Conservation (phyloP, 1,139 yeast genomes). For the Candida tropicalis region DNA sequence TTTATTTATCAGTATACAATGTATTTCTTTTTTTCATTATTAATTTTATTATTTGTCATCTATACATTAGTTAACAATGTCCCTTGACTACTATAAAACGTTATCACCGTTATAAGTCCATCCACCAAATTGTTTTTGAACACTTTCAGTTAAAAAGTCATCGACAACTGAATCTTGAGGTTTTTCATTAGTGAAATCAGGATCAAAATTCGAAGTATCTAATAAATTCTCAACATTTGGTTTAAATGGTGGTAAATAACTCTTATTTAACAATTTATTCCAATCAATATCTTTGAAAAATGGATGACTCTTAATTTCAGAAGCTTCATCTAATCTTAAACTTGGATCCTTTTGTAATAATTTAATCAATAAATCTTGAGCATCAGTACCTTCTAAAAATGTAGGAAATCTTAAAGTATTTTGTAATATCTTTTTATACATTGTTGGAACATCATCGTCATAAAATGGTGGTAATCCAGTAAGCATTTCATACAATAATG, state of each 20-base stretch:
- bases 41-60: conserved; percentile 1
- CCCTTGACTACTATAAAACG: conserved; percentile 15
- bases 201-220: conserved; percentile 92
- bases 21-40: background rate
- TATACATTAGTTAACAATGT: conserved; percentile 2
- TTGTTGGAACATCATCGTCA: conserved; percentile 89
- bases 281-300: conserved; percentile 93
- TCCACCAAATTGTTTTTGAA: conserved; percentile 96
- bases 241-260: conserved; percentile 93
- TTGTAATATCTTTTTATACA: conserved; percentile 91
- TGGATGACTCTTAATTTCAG: conserved; percentile 80
- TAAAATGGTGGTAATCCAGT: conserved; percentile 96
- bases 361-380: conserved; percentile 77
- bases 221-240: conserved; percentile 86
- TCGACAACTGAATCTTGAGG: conserved; percentile 97
- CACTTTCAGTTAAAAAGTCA: conserved; percentile 84
- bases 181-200: conserved; percentile 88
- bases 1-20: background rate
- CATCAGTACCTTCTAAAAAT: conserved; percentile 80
- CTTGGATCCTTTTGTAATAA: conserved; percentile 85
- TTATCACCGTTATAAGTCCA: conserved; percentile 90
- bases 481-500: conserved; percentile 90
- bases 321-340: conserved; percentile 79
- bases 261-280: conserved; percentile 80
- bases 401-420: conserved; percentile 89